phyloP scores from a whole-genome alignment of 1,284 basidiomycete species.

The Spongispora temasekensis region DNA sequence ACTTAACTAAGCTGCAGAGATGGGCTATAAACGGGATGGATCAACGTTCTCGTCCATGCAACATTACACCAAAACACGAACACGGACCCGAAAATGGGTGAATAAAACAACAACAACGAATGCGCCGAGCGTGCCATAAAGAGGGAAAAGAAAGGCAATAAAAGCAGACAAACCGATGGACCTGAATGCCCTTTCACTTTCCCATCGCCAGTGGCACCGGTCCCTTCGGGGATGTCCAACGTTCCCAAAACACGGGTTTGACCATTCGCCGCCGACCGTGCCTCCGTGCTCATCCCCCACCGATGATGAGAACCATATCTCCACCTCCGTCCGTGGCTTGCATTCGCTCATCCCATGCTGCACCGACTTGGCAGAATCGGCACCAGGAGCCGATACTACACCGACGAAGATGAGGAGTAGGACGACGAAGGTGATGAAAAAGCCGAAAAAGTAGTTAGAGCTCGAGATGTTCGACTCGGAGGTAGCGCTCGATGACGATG shows the following conservation, averaged over 20 bases:
- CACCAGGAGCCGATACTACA: constrained; percentile 57
- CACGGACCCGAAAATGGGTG: no score
- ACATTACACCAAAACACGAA: no score
- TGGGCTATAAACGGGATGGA: no score
- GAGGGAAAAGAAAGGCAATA: no score
- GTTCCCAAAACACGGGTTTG: constrained; percentile 22
- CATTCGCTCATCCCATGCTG: constrained; percentile 25
- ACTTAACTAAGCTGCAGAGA: no score
- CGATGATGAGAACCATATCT: not conserved
- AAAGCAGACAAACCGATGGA: no score
- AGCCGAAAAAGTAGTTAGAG: constrained; percentile 61
- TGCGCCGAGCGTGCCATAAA: no score
- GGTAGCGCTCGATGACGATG: not conserved
- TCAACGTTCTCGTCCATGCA: no score
- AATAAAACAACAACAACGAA: no score
- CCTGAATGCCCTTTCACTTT: no score
- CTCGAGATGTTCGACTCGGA: constrained; percentile 16
- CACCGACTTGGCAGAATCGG: constrained; percentile 28
- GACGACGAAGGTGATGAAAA: constrained; percentile 61
- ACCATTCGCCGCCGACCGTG: constrained; percentile 16
- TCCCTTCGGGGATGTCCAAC: constrained; percentile 21
- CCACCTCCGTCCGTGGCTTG: constrained; percentile 16
- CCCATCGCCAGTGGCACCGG: no score
- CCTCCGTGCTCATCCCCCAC: constrained; percentile 4
- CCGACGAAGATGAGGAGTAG: constrained; percentile 57